Conservation (phyloP, 2,329 filamentous ascomycete species). For the Arthroderma uncinatum region DNA sequence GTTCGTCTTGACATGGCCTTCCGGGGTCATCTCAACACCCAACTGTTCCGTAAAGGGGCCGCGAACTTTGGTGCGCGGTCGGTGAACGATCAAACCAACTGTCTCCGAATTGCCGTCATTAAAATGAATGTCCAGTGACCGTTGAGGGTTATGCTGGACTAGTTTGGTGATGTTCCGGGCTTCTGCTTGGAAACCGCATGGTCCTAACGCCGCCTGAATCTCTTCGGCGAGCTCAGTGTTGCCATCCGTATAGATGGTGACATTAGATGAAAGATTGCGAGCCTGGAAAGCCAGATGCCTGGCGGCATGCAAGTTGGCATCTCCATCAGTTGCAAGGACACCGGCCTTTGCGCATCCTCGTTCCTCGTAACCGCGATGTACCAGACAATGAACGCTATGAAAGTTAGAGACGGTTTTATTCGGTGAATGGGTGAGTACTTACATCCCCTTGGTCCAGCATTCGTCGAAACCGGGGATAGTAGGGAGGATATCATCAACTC, state of each 20-base stretch:
- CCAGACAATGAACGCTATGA: conserved; percentile 47
- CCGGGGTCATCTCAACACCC: background rate
- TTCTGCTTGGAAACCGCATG: background rate
- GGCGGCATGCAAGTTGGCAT: conserved; percentile 25
- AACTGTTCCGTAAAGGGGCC: background rate
- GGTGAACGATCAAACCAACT: background rate
- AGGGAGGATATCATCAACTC: conserved; percentile 42
- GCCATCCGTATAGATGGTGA: conserved; percentile 45
- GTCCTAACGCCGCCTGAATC: background rate
- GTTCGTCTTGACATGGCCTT: background rate
- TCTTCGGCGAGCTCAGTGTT: conserved; percentile 22
- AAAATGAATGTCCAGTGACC: background rate
- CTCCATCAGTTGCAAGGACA: conserved; percentile 35
- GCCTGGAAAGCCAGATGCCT: conserved; percentile 37
- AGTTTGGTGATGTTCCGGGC: background rate
- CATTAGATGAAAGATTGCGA: conserved; percentile 31
- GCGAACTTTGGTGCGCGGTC: background rate
- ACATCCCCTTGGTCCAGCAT: conserved; percentile 46
- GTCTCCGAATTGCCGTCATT: background rate
- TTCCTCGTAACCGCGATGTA: conserved; percentile 51
- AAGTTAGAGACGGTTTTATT: background rate
- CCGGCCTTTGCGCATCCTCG: conserved; percentile 38
- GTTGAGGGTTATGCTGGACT: background rate
- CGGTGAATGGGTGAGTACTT: conserved; percentile 11
- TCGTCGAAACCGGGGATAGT: conserved; percentile 45